Base-by-base conservation (phyloP, 768 basidiomycete genomes). In the Boletus eberwhitei region DNA sequence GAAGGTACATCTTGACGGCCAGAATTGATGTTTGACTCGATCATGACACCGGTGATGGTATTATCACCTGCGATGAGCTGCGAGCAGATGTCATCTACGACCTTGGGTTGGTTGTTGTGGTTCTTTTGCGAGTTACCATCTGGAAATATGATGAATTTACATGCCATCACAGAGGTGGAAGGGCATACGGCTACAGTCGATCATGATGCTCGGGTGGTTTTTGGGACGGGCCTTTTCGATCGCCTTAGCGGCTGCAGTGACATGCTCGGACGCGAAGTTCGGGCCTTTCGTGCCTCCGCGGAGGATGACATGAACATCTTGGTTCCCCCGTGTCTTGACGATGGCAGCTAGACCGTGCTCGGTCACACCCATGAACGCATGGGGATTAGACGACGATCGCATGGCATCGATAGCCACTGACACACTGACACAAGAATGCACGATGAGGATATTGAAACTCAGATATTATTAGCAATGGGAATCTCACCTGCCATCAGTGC, bases 51-150 rank as follows among this genome's bases (percentile, higher is more conserved):
- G 5, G 91, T 91, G 72, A 99, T 88, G 63, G 79, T 77, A 54
- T 71, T 77, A 51, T 79, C 75, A 26, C 92, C 92, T 8, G 80
- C 79, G 7, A 70, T 73, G 50, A 98, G 81, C 73, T 98, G 96
- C 3, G 71, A 73, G 71, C 84, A 85, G 64, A 93, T 81, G 70
- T 81, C 73, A 59, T 83, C 79, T 53, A 91, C 65, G 40, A 93
- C 91, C 61, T 84, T 84, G 17, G 93, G 86, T 71, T 97, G 95
- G 73, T 95, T 96, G 65, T 83, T 81, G 76, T 96, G 90, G 73
- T 97, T 87, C 77, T 98, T 98, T 56, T 86, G 84, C 35, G 94
- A 97, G 79, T 99, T 99, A 31, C 96, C 96, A 66, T 98, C 93
- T 87, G 59, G 34, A 8, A 42, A 53, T 26, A 51, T 11, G 1